These are phyloP conservation scores for Phytophthora citrophthora DNA, from an alignment of 352 stramenopile genomes.

Conservation along the genomic window DNA sequence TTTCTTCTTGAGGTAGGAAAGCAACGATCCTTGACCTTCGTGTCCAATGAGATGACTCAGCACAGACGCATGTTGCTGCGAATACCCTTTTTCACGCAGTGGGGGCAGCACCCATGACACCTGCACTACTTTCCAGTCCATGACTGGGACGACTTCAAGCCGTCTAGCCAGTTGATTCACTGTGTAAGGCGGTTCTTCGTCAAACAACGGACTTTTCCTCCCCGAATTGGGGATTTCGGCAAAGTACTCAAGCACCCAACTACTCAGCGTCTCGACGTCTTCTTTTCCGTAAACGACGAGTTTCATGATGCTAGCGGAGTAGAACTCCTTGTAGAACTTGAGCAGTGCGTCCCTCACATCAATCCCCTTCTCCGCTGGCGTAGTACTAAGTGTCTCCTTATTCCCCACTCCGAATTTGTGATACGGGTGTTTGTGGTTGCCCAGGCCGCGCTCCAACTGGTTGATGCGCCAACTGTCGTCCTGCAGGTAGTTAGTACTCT, in stretches of 20 bases:
- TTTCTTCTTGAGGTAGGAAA: slow-evolving; percentile 89
- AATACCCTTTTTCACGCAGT: slow-evolving; percentile 40
- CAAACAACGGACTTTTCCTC: slow-evolving; percentile 45
- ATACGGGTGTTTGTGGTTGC: slow-evolving; percentile 76
- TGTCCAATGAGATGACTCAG: slow-evolving; percentile 92
- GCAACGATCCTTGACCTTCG: slow-evolving; percentile 92
- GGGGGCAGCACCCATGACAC: slow-evolving; percentile 61
- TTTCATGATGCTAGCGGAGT: slow-evolving; percentile 90
- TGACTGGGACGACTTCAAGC: slow-evolving; percentile 62
- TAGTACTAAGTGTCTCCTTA: slow-evolving; percentile 61
- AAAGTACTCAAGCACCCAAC: slow-evolving; percentile 83
- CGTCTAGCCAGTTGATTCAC: slow-evolving; percentile 38
- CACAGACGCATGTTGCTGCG: slow-evolving; percentile 66
- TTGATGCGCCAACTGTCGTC: slow-evolving; percentile 88
- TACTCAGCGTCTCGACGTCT: slow-evolving; percentile 73
- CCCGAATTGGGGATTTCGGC: slow-evolving; percentile 71
- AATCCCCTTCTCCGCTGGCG: slow-evolving; percentile 39
- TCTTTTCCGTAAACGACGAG: slow-evolving; percentile 88
- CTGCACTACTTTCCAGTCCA: slow-evolving; percentile 71
- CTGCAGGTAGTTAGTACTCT: slow-evolving; percentile 96
- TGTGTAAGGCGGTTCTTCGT: slow-evolving; percentile 45
- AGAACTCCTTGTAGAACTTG: slow-evolving; percentile 87
- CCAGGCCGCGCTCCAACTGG: slow-evolving; percentile 73
- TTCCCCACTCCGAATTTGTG: slow-evolving; percentile 91
- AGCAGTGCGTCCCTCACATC: slow-evolving; percentile 76